Conservation (phyloP, 2,329 filamentous ascomycete species). For the Monosporascus sp. region DNA sequence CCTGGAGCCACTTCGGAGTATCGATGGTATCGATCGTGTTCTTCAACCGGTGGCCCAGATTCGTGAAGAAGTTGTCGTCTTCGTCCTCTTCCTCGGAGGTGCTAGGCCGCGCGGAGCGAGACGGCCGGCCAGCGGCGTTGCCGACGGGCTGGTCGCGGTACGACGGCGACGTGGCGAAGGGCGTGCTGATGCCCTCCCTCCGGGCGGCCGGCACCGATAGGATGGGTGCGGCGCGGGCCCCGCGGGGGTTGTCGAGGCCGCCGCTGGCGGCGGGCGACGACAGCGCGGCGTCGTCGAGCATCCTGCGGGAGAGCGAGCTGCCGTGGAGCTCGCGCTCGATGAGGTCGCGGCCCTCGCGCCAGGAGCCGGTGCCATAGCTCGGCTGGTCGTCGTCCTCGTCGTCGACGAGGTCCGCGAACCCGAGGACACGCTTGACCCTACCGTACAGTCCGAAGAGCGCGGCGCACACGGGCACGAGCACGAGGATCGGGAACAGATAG, state of each 20-base stretch:
- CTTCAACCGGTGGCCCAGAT: conserved; percentile 76
- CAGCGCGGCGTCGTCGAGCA: conserved; percentile 36
- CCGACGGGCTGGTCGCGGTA: conserved; percentile 26
- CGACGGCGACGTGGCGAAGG: conserved; percentile 37
- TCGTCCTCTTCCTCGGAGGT: conserved; percentile 54
- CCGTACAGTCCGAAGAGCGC: conserved; percentile 89
- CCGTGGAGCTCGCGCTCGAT: conserved; percentile 81
- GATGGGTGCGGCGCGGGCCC: conserved; percentile 37
- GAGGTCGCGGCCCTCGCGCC: conserved; percentile 86
- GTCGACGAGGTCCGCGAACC: conserved; percentile 69
- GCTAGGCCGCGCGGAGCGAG: conserved; percentile 3
- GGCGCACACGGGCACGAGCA: conserved; percentile 79
- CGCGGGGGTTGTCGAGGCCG: conserved; percentile 14
- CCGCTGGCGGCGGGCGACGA: conserved; percentile 15
- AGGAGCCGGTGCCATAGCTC: conserved; percentile 72
- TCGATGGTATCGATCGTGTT: conserved; percentile 88
- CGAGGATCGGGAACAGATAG: conserved; percentile 80
- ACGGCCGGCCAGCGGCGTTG: conserved; percentile 18
- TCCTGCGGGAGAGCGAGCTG: conserved; percentile 46
- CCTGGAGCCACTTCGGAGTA: conserved; percentile 75
- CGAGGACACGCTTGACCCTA: conserved; percentile 68
- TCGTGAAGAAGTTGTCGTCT: conserved; percentile 77
- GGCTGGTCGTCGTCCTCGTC: conserved; percentile 63
- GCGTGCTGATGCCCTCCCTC: conserved; percentile 33
- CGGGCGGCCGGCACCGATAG: conserved; percentile 42